A percentile compares a stretch with the other conserved stretches of the same genome.
phyloP scores from a whole-genome alignment of 306 rosid genomes.

The Citrullus amarus region DNA sequence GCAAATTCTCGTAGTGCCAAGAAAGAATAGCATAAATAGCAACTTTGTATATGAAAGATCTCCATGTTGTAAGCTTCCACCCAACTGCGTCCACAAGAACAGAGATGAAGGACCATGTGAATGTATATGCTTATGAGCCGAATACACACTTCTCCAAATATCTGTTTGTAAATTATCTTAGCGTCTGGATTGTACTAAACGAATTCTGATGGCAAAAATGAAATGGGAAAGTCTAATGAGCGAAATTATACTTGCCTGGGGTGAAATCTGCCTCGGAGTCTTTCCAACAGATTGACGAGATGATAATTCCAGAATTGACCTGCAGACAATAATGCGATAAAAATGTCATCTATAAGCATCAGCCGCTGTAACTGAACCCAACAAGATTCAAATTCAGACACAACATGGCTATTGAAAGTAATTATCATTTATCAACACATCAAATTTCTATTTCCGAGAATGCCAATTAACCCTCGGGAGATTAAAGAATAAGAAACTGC shows the following conservation, averaged over 20 bases:
- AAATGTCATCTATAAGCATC: constrained; percentile 3
- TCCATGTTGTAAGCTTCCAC: neutral
- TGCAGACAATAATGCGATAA: constrained; percentile 15
- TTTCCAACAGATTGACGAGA: constrained; percentile 36
- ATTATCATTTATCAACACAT: neutral
- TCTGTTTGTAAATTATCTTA: neutral
- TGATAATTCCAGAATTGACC: constrained; percentile 60
- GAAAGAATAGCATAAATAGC: neutral
- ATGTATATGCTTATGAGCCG: neutral
- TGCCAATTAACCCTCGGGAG: neutral
- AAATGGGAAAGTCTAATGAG: neutral
- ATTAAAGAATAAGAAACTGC: neutral
- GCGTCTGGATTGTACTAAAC: neutral
- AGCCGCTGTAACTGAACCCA: neutral
- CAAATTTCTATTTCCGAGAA: neutral
- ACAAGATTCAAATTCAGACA: neutral
- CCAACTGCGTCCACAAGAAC: neutral
- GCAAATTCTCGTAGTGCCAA: neutral
- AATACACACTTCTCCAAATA: neutral
- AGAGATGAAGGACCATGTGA: neutral
- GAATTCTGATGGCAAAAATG: neutral
- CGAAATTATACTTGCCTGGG: constrained; percentile 30
- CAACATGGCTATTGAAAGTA: neutral
- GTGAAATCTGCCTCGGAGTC: constrained; percentile 39
- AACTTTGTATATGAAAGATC: neutral